Base-by-base conservation (phyloP, 805 yeast species). In the Citeromyces matritensis region DNA sequence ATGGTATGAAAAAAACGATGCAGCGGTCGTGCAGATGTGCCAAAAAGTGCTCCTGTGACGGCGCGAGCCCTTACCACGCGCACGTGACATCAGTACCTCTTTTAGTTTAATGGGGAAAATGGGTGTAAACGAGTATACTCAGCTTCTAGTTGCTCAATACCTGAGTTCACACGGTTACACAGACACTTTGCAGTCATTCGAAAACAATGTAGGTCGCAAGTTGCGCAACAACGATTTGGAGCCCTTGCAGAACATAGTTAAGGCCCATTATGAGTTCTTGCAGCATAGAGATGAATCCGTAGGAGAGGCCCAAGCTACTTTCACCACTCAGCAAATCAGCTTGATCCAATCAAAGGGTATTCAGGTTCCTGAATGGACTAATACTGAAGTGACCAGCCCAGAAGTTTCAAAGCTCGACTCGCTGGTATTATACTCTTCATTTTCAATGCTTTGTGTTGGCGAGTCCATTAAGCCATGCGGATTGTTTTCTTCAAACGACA, bases 131-230 rank as follows among this genome's bases (percentile, higher is more conserved):
- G 44, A 55, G 2, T 48, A 53, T 12, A 41, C 30, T 11, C 29
- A 31, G 33, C 13, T 54, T 2, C 47, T 76, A 23, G 57, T 79
- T 9, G 84, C 81, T 0, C 69, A 72, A 21, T 78, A 67, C 39
- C 57, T 79, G n/a, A 47, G 58, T 19, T 51, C 59, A n/a, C 58
- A 69, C 19, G 67, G 69, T 1, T 62, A 59, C 30, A 37, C 34
- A 2, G 53, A 52, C 1, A 68, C 86, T 0, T 48, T 75, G 9
- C 43, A 48, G n/a, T 42, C 54, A 3, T 67, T 76, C 30, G 65
- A 72, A 38, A 37, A 41, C 10, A 75, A 69, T 34, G 43, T 57
- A 29, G 65, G 69, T 8, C 48, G 37, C 27, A 50, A 57, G 4
- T 46, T 61, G 11, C 32, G 33, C 3, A 21, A 15, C 23, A 23